A percentile compares a stretch with the other conserved stretches of the same genome.
These are phyloP conservation scores for Vigna radiata DNA, from an alignment of 306 rosid species.

Conservation along the genomic window DNA sequence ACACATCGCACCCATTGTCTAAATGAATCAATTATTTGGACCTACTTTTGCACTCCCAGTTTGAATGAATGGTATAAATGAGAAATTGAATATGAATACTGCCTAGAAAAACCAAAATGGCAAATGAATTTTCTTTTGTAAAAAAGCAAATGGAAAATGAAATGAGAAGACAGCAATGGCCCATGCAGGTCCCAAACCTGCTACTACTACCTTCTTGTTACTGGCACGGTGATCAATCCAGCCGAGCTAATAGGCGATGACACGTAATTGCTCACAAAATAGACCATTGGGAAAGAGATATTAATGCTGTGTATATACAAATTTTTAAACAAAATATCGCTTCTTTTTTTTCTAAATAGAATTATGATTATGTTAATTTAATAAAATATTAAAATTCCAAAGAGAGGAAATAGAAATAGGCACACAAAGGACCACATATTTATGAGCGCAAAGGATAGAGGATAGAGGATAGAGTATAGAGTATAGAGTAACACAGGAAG, in stretches of 20 bases:
- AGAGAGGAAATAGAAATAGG: not conserved
- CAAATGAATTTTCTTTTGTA: not conserved
- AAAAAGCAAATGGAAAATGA: slow-evolving; percentile 4
- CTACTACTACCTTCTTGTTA: slow-evolving; percentile 39
- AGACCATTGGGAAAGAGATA: slow-evolving; percentile 23
- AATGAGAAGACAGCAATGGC: slow-evolving; percentile 44
- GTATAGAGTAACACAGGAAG: slow-evolving; percentile 1
- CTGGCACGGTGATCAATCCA: slow-evolving; percentile 43
- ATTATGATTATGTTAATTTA: not conserved
- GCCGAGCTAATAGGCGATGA: slow-evolving; percentile 43
- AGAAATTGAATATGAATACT: slow-evolving; percentile 28
- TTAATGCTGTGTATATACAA: not conserved
- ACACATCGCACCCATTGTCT: slow-evolving; percentile 51
- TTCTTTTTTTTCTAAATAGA: not conserved
- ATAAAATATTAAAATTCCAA: not conserved
- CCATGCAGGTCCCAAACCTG: slow-evolving; percentile 52
- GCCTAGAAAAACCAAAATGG: slow-evolving; percentile 22
- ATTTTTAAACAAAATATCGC: not conserved
- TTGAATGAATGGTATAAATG: slow-evolving; percentile 15
- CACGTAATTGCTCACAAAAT: slow-evolving; percentile 1
- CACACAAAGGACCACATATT: slow-evolving; percentile 48
- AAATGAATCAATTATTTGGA: slow-evolving; percentile 55
- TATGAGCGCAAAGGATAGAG: slow-evolving; percentile 35
- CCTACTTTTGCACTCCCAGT: slow-evolving; percentile 42
- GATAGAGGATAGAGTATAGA: slow-evolving; percentile 26